A percentile compares a stretch with the other conserved stretches of the same genome.
Conservation (phyloP, 768 basidiomycete species). For the Saitozyma podzolica region DNA sequence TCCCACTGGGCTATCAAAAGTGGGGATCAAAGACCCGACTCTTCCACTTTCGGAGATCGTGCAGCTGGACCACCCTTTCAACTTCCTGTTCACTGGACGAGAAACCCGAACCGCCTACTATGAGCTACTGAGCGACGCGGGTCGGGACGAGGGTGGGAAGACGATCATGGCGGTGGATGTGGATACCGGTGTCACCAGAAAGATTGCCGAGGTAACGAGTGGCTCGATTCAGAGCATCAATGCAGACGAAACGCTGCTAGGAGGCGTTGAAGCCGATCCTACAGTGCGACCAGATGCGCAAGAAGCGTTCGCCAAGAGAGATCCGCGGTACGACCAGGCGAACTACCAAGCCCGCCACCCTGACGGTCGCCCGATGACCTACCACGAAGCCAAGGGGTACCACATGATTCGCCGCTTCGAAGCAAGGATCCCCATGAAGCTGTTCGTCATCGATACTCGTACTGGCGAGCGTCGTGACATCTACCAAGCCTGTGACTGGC, state of each 20-base stretch:
- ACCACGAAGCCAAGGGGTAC: slow-evolving; percentile 27
- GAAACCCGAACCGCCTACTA: slow-evolving; percentile 17
- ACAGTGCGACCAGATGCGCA: background rate
- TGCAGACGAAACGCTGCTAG: slow-evolving; percentile 23
- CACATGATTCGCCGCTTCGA: slow-evolving; percentile 18
- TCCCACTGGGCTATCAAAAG: slow-evolving; percentile 16
- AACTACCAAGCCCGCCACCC: slow-evolving; percentile 21
- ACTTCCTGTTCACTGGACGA: slow-evolving; percentile 19
- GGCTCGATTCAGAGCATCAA: slow-evolving; percentile 26
- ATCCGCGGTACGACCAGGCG: slow-evolving; percentile 19
- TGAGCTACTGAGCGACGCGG: slow-evolving; percentile 5
- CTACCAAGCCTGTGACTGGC: slow-evolving; percentile 22
- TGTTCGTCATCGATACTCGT: slow-evolving; percentile 17
- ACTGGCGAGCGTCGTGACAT: slow-evolving; percentile 20
- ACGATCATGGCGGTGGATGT: slow-evolving; percentile 18
- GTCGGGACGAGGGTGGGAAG: slow-evolving; percentile 8
- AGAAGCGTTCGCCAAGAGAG: background rate
- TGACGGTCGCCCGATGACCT: slow-evolving; percentile 27
- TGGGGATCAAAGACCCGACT: background rate
- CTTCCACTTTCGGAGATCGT: slow-evolving; percentile 10
- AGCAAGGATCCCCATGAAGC: slow-evolving; percentile 17
- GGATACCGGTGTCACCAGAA: slow-evolving; percentile 8
- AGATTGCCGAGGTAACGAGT: slow-evolving; percentile 10
- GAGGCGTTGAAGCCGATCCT: slow-evolving; percentile 17
- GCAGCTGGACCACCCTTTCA: slow-evolving; percentile 13